Evolutionary conservation across 148 eudicot species (phyloP).

Genomic region (Camellia sinensis): DNA sequence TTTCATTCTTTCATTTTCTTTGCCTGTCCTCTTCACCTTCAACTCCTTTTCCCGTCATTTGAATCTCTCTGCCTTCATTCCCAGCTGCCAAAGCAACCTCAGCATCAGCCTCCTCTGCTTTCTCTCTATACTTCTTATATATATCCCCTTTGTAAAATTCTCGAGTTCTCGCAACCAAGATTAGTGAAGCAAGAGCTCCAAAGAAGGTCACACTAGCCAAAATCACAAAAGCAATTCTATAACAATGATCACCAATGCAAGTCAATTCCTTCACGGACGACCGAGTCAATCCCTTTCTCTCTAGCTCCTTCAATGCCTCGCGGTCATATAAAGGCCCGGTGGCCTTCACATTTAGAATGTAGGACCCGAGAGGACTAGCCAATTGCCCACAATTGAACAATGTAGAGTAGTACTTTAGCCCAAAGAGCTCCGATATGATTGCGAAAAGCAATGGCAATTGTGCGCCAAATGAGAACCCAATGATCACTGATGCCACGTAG

Average conservation of each 20-base stretch:
- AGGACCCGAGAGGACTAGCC: slow-evolving; percentile 21
- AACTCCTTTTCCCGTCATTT: not conserved
- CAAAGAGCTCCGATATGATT: slow-evolving; percentile 18
- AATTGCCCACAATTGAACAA: slow-evolving; percentile 19
- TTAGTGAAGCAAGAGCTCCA: slow-evolving; percentile 20
- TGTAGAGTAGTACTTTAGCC: slow-evolving; percentile 19
- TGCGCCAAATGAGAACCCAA: slow-evolving; percentile 23
- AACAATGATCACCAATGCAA: slow-evolving; percentile 19
- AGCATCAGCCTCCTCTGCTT: not conserved
- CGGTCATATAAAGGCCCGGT: slow-evolving; percentile 11
- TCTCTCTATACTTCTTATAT: slow-evolving; percentile 17
- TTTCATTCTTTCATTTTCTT: not conserved
- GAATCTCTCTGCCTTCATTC: not conserved
- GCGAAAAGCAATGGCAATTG: slow-evolving; percentile 19
- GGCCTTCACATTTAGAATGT: slow-evolving; percentile 16
- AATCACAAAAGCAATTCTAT: slow-evolving; percentile 19
- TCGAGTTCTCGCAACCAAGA: slow-evolving; percentile 21
- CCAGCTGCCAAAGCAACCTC: not conserved
- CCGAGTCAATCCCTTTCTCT: slow-evolving; percentile 3
- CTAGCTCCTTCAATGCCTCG: slow-evolving; percentile 9
- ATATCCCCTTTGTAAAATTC: slow-evolving; percentile 23
- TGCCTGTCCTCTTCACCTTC: slow-evolving; percentile 2
- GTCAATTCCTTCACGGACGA: slow-evolving; percentile 19
- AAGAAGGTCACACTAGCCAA: slow-evolving; percentile 12
- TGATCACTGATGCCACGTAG: slow-evolving; percentile 16